Conservation (phyloP, 1,284 basidiomycete species). For the Malassezia sp. region DNA sequence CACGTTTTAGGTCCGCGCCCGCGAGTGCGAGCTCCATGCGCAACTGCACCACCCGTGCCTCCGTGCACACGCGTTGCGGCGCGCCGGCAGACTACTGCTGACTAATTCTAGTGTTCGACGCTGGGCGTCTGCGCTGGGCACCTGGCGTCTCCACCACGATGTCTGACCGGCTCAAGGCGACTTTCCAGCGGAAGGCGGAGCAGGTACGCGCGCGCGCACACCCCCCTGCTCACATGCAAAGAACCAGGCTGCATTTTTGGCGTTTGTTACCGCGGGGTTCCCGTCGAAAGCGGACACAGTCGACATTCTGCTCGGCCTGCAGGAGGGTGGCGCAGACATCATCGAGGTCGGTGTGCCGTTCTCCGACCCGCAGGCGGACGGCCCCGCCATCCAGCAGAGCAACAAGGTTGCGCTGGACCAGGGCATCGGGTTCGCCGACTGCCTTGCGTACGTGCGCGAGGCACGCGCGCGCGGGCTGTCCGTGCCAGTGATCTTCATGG, state of each 20-base stretch:
- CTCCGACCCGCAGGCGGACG: constrained; percentile 88
- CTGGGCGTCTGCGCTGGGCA: neutral
- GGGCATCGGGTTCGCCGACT: constrained; percentile 34
- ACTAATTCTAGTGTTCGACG: neutral
- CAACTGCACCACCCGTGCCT: too few relatives aligned
- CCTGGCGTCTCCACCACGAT: constrained; percentile 4
- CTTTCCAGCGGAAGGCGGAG: constrained; percentile 11
- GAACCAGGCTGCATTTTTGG: constrained; percentile 43
- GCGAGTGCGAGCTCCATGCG: constrained; percentile 9
- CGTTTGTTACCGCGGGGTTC: constrained; percentile 44
- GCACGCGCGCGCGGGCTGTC: constrained; percentile 71
- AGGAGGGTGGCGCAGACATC: constrained; percentile 82
- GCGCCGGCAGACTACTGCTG: neutral
- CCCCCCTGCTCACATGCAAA: neutral
- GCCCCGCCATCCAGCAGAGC: constrained; percentile 73
- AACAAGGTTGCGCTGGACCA: constrained; percentile 52
- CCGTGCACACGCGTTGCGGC: too few relatives aligned
- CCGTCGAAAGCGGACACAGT: constrained; percentile 58
- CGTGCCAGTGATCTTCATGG: constrained; percentile 79
- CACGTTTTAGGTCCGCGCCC: constrained; percentile 9
- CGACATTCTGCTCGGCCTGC: constrained; percentile 75
- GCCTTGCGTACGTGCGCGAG: constrained; percentile 62
- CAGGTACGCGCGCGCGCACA: neutral
- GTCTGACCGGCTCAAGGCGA: constrained; percentile 9
- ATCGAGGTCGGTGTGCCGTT: constrained; percentile 91